These are phyloP conservation scores for Jatropha curcas DNA, from an alignment of 345 rosid species.

Conservation along the genomic window DNA sequence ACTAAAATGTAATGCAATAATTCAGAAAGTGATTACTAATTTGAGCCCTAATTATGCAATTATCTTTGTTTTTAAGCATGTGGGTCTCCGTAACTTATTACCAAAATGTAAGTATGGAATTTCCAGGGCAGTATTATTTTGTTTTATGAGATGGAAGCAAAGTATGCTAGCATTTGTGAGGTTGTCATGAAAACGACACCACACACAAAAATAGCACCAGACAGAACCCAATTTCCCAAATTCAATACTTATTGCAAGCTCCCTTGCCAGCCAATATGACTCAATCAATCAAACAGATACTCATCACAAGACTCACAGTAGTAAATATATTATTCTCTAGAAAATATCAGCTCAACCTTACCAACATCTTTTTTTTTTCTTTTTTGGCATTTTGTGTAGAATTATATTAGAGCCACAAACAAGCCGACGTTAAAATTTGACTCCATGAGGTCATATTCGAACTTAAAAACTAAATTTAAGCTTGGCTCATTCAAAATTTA, in stretches of 20 bases:
- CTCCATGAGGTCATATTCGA: too few relatives aligned
- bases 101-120: not conserved
- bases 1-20: too few relatives aligned
- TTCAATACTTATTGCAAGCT: not conserved
- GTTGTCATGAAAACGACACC: constrained; percentile 35
- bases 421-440: too few relatives aligned
- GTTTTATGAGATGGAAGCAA: constrained; percentile 25
- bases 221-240: constrained; percentile 12
- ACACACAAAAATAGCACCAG: not conserved
- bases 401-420: too few relatives aligned
- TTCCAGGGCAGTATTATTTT: not conserved
- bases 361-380: not conserved
- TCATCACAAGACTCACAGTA: constrained; percentile 10
- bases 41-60: not conserved
- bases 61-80: not conserved
- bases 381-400: too few relatives aligned
- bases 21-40: too few relatives aligned
- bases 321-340: too few relatives aligned
- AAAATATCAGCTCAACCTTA: not conserved
- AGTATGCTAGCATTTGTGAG: constrained; percentile 15
- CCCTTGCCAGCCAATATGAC: not conserved
- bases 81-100: constrained; percentile 1
- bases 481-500: too few relatives aligned
- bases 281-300: not conserved
- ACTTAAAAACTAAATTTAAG: too few relatives aligned